Evolutionary conservation across 73 alveolate genomes (phyloP), one percentile per base, ranked within the genome.

Genomic region (Paramecium sonneborni): DNA sequence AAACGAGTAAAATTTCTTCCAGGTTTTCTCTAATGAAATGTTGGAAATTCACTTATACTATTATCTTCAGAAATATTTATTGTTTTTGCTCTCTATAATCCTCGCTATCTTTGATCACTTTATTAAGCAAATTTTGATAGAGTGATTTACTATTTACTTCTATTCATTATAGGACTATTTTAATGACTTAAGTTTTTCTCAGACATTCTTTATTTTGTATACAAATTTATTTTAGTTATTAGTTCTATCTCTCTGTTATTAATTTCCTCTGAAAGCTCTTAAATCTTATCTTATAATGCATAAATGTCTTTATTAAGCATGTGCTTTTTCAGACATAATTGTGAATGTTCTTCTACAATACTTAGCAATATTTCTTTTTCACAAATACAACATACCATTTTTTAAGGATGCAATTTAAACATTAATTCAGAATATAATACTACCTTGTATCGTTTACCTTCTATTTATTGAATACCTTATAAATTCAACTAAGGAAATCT

Each of bases 371-470:
- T 44, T 44, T 79, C 76, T 21, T 39, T 79, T 23, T 79, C 90
- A 23, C 90, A 79, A 0, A 79, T 79, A 15, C 90, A 79, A n/a
- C 90, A 79, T 15, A 79, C 34, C 69, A 79, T 79, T 39, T 79
- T 39, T 39, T 79, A 26, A 15, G 69, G 76, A 44, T 26, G 44
- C 8, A 79, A 15, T 10, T 23, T 32, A 37, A 30, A 79, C 90
- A 79, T 79, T 41, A 79, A 30, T 79, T 79, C 90, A 10, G 90
- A 79, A 44, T 79, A 79, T 14, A 79, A 48, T n/a, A 79, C 74
- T 24, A 43, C 20, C 24, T 79, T 79, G 21, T 79, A 44, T 0
- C 55, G 46, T 15, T 79, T 79, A 18, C 90, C 90, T 30, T 79
- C 90, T 43, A 79, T 79, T 20, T 79, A 41, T 32, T 72, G 21